Conservation (phyloP, 1,284 basidiomycete genomes). For the Leccinum solheimii region DNA sequence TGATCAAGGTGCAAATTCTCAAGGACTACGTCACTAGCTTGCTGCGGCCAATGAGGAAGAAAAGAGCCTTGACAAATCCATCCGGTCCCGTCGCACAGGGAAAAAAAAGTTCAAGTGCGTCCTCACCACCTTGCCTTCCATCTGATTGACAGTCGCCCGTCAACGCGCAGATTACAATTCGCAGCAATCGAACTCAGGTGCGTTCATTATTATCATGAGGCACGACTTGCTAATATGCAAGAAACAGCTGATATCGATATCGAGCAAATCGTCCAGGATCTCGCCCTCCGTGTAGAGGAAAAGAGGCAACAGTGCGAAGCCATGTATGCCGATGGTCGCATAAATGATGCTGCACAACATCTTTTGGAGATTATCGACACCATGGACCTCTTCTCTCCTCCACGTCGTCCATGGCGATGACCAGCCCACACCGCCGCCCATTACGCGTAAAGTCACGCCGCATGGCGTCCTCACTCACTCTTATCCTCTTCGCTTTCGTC, state of each 20-base stretch:
- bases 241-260: too few species aligned
- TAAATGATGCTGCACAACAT: too few species aligned
- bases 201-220: too few species aligned
- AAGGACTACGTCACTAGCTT: neutral
- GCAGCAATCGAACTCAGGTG: neutral
- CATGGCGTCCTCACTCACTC: constrained; percentile 62
- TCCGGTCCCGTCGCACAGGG: neutral
- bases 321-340: too few species aligned
- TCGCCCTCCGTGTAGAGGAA: too few species aligned
- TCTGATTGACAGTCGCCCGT: neutral
- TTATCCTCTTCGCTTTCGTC: constrained; percentile 63
- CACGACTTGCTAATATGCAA: too few species aligned
- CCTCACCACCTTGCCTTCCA: neutral
- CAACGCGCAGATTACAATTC: neutral
- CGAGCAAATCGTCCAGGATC: too few species aligned
- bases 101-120: neutral
- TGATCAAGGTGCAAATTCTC: neutral
- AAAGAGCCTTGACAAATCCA: neutral
- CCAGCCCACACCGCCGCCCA: constrained; percentile 43
- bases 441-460: constrained; percentile 60
- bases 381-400: constrained; percentile 5
- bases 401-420: constrained; percentile 36
- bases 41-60: neutral
- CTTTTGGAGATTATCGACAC: too few species aligned
- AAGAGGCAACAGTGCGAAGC: too few species aligned